Percentiles rank a stretch among this genome's conserved stretches.
Conservation (phyloP, 139 green algal genomes). For the Chlorella sp. region DNA sequence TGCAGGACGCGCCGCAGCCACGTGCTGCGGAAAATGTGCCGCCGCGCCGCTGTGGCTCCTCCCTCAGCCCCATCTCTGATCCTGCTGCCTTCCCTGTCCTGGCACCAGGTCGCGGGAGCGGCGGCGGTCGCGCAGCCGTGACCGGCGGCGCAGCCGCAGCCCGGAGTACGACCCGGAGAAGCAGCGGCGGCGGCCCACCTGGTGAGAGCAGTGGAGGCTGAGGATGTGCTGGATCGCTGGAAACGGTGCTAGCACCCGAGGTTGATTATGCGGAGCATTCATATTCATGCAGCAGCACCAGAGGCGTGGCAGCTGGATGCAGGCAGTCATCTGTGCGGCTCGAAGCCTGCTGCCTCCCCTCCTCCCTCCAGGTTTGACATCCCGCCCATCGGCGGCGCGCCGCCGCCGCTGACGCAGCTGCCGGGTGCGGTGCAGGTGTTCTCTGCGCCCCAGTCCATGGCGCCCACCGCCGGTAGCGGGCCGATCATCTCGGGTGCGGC, state of each 20-base stretch:
- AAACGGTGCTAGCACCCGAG: no score
- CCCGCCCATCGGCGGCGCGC: slow-evolving; percentile 48
- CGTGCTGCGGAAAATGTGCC: no score
- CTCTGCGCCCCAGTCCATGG: background rate
- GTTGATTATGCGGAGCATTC: no score
- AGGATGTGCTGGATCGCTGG: no score
- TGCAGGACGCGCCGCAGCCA: background rate
- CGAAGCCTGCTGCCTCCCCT: no score
- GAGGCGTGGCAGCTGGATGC: no score
- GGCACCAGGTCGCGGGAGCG: background rate
- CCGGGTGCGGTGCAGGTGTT: slow-evolving; percentile 40
- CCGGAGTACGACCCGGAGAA: slow-evolving; percentile 38
- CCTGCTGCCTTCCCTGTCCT: background rate
- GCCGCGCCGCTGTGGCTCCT: background rate
- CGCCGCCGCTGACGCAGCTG: slow-evolving; percentile 45
- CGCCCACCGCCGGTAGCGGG: background rate
- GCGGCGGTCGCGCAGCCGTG: slow-evolving; percentile 20
- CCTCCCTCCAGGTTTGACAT: slow-evolving; percentile 47
- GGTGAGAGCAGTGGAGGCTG: background rate
- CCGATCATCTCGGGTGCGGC: background rate
- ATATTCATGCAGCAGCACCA: no score
- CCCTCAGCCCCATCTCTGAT: background rate
- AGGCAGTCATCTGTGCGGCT: no score
- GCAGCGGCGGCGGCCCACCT: slow-evolving; percentile 48
- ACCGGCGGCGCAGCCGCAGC: slow-evolving; percentile 13